A percentile compares a stretch with the other conserved stretches of the same genome.
Conservation (phyloP, 768 basidiomycete genomes). For the Hypsizygus marmoreus region DNA sequence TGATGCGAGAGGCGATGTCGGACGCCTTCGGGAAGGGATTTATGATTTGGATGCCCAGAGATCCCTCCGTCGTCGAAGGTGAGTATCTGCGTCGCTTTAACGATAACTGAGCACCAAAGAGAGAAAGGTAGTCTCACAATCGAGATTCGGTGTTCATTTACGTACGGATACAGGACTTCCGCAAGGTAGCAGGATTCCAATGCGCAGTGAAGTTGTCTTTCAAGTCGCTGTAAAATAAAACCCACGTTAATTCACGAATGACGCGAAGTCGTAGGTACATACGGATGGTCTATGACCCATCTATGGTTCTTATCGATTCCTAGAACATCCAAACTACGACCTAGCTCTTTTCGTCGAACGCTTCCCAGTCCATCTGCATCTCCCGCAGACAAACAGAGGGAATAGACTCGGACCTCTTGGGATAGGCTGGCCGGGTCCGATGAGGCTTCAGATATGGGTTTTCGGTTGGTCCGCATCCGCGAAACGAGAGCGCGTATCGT, state of each 20-base stretch:
- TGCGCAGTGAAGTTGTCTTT: conserved; percentile 69
- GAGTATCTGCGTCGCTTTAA: conserved; percentile 67
- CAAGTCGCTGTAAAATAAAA: conserved; percentile 57
- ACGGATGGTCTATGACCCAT: conserved; percentile 74
- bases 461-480: conserved; percentile 12
- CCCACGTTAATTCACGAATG: conserved; percentile 2
- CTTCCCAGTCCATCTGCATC: conserved; percentile 78
- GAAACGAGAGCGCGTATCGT: conserved; percentile 66
- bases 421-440: too few species aligned
- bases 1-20: conserved; percentile 38
- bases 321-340: conserved; percentile 63
- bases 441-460: too few species aligned
- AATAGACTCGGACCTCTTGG: too few species aligned
- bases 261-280: conserved; percentile 29
- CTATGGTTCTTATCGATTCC: conserved; percentile 59
- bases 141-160: conserved; percentile 59
- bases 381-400: conserved; percentile 77
- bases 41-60: conserved; percentile 86
- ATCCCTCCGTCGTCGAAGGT: conserved; percentile 82
- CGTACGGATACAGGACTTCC: conserved; percentile 56
- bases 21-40: conserved; percentile 62
- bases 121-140: conserved; percentile 48
- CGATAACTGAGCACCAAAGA: conserved; percentile 6
- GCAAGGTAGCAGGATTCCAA: conserved; percentile 69
- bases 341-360: conserved; percentile 58